Conservation (phyloP, 2,329 filamentous ascomycete species). For the Samsoniella hepiali region DNA sequence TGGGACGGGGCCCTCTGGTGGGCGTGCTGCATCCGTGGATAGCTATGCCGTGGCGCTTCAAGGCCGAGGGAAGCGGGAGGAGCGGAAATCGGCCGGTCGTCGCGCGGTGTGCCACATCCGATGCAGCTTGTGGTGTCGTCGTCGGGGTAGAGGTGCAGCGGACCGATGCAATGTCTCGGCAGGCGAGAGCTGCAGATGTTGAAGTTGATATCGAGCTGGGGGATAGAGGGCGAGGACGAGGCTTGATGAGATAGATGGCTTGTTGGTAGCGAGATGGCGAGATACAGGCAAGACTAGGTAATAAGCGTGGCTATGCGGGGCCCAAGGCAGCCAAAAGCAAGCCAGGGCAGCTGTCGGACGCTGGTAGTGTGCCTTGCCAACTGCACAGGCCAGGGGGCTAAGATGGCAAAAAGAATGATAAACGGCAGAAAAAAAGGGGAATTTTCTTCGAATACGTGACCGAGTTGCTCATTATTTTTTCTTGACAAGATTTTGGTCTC, state of each 20-base stretch:
- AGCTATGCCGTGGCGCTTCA: slow-evolving; percentile 8
- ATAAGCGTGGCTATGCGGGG: slow-evolving; percentile 7
- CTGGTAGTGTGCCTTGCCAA: not conserved
- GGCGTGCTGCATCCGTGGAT: slow-evolving; percentile 36
- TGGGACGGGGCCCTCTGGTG: slow-evolving; percentile 37
- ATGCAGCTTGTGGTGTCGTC: not conserved
- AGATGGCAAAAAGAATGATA: not conserved
- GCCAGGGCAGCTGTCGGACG: not conserved
- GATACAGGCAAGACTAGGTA: not conserved
- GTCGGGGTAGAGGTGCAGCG: not conserved
- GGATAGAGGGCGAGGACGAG: not conserved
- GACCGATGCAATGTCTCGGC: not conserved
- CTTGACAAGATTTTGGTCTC: not conserved
- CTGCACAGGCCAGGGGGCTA: not conserved
- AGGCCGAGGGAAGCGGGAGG: slow-evolving; percentile 21
- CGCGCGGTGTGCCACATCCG: slow-evolving; percentile 14
- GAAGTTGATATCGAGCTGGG: not conserved
- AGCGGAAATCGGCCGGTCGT: slow-evolving; percentile 16
- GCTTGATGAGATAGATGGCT: not conserved
- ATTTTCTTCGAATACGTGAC: too few species aligned
- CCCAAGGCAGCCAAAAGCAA: slow-evolving; percentile 15
- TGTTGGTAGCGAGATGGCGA: slow-evolving; percentile 5
- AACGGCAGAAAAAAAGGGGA: too few species aligned
- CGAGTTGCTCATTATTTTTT: not conserved
- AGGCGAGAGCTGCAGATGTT: not conserved